These are phyloP conservation scores for Phytophthora pluvialis DNA, from an alignment of 352 stramenopile species.

Conservation along the genomic window DNA sequence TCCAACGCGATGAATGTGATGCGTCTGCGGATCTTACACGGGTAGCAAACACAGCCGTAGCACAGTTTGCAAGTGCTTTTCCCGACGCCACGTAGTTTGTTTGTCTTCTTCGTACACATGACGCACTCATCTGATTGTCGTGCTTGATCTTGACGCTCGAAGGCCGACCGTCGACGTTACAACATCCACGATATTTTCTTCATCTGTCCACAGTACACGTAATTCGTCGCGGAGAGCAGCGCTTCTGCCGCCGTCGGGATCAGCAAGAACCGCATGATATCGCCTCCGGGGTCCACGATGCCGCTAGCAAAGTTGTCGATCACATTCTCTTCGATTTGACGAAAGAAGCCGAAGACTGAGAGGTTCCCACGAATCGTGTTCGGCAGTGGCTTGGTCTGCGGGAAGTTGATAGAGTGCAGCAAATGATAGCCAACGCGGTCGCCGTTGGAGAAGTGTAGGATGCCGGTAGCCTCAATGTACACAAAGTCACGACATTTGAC, in stretches of 20 bases:
- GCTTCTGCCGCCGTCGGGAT: constrained; percentile 35
- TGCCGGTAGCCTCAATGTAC: constrained; percentile 44
- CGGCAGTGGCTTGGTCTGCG: constrained; percentile 35
- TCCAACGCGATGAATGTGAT: constrained; percentile 41
- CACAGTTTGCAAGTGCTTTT: constrained; percentile 39
- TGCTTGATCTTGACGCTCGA: constrained; percentile 7
- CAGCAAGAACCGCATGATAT: constrained; percentile 37
- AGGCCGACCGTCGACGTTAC: constrained; percentile 15
- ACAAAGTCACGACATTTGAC: constrained; percentile 43
- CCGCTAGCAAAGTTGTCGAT: constrained; percentile 49
- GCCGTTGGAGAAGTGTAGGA: constrained; percentile 33
- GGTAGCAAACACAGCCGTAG: constrained; percentile 27
- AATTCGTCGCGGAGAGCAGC: constrained; percentile 35
- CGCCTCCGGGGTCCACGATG: constrained; percentile 33
- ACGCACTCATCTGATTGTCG: constrained; percentile 17
- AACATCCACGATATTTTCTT: constrained; percentile 57
- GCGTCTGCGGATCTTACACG: constrained; percentile 33
- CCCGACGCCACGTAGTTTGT: constrained; percentile 18
- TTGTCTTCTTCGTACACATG: constrained; percentile 34
- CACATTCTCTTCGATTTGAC: constrained; percentile 42
- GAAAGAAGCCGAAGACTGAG: constrained; percentile 50
- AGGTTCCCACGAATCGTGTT: constrained; percentile 36
- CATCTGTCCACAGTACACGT: constrained; percentile 54
- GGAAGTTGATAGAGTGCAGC: constrained; percentile 52
- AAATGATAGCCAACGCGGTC: constrained; percentile 46